phyloP scores from a whole-genome alignment of 1,284 basidiomycete genomes.

The Tranzscheliella williamsii region DNA sequence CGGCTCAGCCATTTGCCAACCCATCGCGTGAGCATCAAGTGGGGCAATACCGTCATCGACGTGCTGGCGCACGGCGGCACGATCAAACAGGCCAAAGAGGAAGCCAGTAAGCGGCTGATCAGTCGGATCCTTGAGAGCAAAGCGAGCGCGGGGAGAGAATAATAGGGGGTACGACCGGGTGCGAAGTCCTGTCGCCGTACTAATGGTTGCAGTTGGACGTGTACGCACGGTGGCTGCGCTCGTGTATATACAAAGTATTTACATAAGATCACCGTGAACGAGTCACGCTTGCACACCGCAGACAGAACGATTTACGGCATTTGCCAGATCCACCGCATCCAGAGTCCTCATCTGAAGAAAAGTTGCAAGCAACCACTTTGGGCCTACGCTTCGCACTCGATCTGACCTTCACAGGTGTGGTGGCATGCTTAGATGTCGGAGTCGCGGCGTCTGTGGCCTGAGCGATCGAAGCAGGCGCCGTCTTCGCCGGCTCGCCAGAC shows the following conservation, averaged over 20 bases:
- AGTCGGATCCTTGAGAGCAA: neutral
- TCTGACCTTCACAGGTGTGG: neutral
- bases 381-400: neutral
- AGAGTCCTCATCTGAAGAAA: neutral
- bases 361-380: too few species aligned
- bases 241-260: neutral
- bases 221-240: neutral
- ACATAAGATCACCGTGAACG: neutral
- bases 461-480: too few species aligned
- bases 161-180: neutral
- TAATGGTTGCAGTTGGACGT: neutral
- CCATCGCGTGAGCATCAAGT: constrained; percentile 6
- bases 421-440: neutral
- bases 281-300: constrained; percentile 13
- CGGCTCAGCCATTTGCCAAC: constrained; percentile 8
- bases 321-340: constrained; percentile 11
- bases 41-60: constrained; percentile 1
- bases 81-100: constrained; percentile 28
- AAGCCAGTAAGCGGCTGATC: neutral
- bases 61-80: neutral
- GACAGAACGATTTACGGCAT: constrained; percentile 33
- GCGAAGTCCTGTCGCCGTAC: neutral
- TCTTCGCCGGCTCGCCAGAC: too few species aligned
- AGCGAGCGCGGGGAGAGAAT: neutral
- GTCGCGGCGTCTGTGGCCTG: neutral